Base-by-base conservation (phyloP, 768 basidiomycete species). In the Amanita pallidorosea region DNA sequence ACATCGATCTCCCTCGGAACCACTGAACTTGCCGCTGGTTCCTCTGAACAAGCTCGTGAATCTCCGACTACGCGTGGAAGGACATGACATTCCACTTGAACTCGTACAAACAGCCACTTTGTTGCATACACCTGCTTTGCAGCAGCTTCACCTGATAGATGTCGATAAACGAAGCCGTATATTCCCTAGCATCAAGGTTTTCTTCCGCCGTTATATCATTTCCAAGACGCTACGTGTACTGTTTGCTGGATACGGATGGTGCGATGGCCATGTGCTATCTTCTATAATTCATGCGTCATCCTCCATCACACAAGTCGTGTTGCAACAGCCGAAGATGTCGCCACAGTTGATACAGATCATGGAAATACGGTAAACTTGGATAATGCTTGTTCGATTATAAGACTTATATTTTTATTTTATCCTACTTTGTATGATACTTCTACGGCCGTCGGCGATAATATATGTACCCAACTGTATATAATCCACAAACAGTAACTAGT, bases 11-110 rank as follows among this genome's bases (percentile, higher is more conserved):
- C 43, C 34, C n/a, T 25, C 58, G 23, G 45, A 34, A 37, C 37
- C 29, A 55, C 58, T 55, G 60, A 47, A 59, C 59, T 54, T 62
- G 55, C 53, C 59, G 58, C 55, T 55, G 49, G 46, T 79, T 20
- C 51, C 61, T 20, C 65, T 85, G n/a, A 72, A 73, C 9, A 60
- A 55, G 45, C 72, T 86, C 35, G 60, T 62, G 35, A 63, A 63
- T 25, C 66, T 86, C 23, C 71, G 73, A 34, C 63, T 86, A 18
- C 59, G 67, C 34, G 71, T 81, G 48, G 72, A 76, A 56, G 71
- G 73, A 22, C 65, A 63, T 25, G 78, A 83, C 57, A 77, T 85
- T 40, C 81, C 82, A 35, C 73, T 73, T 45, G 83, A 85, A 57
- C 68, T 85, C 25, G 61, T 72, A 17, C 67, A 70, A 45, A 66